Evolutionary conservation across 2,329 filamentous ascomycete species (phyloP), one percentile per base, ranked within the genome.

Genomic region (Fusarium sp.): DNA sequence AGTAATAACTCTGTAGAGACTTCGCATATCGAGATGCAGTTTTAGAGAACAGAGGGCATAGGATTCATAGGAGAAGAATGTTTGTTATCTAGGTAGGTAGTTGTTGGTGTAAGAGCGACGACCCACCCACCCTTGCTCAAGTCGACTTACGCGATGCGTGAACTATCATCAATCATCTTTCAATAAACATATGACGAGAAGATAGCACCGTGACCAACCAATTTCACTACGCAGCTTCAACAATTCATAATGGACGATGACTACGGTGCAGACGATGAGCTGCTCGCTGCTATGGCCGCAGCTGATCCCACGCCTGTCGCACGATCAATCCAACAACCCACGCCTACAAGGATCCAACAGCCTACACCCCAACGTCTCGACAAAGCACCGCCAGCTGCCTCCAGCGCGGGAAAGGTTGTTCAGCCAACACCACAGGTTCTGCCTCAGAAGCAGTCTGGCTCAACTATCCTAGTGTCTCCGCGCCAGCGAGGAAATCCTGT

Each of bases 401-500:
- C 80, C 11, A 72, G 81, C 7, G 80, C 79, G 42, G 78, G 85
- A 42, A 92, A 91, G 78, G 87, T 97, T 31, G 91, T 95, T 38
- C 95, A 98, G 82, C 95, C 95, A 16, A 97, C 91, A 65, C 95
- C 95, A 2, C 95, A 98, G 83, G 91, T 90, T n/a, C 87, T 97
- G 7, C 89, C 93, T 1, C 88, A 90, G 69, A 85, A 85, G 53
- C 85, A 85, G 13, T 83, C 90, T 4, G 92, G 92, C 8, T 94
- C 93, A 22, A 90, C 92, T 10, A 97, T 98, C 73, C 88, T 97
- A 26, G 95, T 98, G 35, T 98, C 95, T 39, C 92, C 94, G 22
- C 91, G 95, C 44, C 95, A 99, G 82, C 97, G 97, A 82, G 96
- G 95, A 70, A 99, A 99, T 77, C 96, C 96, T 1, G 93, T 98